Evolutionary conservation across 116 monocot genomes (phyloP), one percentile per base, ranked within the genome.

Genomic region (Phalaenopsis hybrid): DNA sequence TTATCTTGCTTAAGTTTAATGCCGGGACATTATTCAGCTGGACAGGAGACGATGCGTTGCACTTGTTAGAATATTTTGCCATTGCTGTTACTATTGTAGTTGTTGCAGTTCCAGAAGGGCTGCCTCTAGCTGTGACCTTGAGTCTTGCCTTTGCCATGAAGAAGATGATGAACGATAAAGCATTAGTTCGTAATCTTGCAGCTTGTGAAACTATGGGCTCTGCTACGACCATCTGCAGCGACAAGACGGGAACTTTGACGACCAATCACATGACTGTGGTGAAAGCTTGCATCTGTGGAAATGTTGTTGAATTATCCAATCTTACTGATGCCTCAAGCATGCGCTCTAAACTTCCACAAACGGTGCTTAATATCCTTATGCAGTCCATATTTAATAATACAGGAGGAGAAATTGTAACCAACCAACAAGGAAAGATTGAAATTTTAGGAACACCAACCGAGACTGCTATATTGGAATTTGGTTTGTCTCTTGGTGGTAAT

Each of bases 381-480:
- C 87, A 94, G 73, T 89, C 89, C 15, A 90, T 94, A 81, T 94
- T 94, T 76, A 84, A 78, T 23, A 94, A 94, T 49, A 90, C 94
- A 21, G 81, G 88, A 75, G 89, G 89, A 7, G 94, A 94, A 58
- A 88, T 94, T 23, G 91, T 91, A 51, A 81, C 63, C 2, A 86
- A 87, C 58, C 80, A 90, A 81, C 79, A 88, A 76, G 82, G 90
- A 3, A 87, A 85, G 48, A 57, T 50, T 52, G 88, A 89, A 63
- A 94, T 88, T 67, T 70, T 94, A 55, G 94, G 94, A 70, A 88
- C 94, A n/a, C 94, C 94, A 20, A 94, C 92, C 69, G 94, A 94
- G 84, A 83, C 86, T 18, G 91, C 94, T 45, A 74, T 94, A 58
- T 79, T 94, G 81, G 91, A 89, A 37, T 94, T 91, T 85, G 94